phyloP scores from a whole-genome alignment of 805 yeast genomes.

The Yamadazyma sp. region DNA sequence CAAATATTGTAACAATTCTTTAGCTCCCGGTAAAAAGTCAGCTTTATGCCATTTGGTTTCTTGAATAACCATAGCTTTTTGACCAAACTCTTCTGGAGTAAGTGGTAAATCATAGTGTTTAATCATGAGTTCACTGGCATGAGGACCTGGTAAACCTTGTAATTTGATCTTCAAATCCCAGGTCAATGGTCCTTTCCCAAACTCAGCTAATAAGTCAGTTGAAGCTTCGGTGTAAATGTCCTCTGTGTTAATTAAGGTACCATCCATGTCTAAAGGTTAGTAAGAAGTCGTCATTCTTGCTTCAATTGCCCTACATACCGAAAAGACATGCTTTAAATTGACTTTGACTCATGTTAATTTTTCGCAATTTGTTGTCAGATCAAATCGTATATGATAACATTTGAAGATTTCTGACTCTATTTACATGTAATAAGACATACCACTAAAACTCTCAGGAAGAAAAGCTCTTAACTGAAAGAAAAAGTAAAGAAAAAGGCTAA shows the following conservation, averaged over 20 bases:
- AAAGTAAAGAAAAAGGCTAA: too few relatives aligned
- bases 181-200: slow-evolving; percentile 75
- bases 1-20: slow-evolving; percentile 58
- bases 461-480: too few relatives aligned
- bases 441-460: too few relatives aligned
- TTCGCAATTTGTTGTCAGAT: too few relatives aligned
- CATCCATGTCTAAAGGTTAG: slow-evolving; percentile 98
- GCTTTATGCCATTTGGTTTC: slow-evolving; percentile 59
- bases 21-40: slow-evolving; percentile 80
- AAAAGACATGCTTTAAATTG: slow-evolving; percentile 65
- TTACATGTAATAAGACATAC: too few relatives aligned
- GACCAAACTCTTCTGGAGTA: slow-evolving; percentile 62
- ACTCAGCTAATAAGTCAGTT: slow-evolving; percentile 59
- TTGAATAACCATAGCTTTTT: slow-evolving; percentile 53
- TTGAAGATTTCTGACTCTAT: too few relatives aligned
- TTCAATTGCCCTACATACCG: slow-evolving; percentile 94
- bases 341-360: too few relatives aligned
- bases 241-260: slow-evolving; percentile 87
- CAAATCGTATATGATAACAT: too few relatives aligned
- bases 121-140: slow-evolving; percentile 62
- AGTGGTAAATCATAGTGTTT: slow-evolving; percentile 64
- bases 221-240: slow-evolving; percentile 82
- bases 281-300: slow-evolving; percentile 88
- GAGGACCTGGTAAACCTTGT: slow-evolving; percentile 90
- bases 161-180: slow-evolving; percentile 88